phyloP scores from a whole-genome alignment of 2,329 filamentous ascomycete species.

The Fusarium tuaranense region DNA sequence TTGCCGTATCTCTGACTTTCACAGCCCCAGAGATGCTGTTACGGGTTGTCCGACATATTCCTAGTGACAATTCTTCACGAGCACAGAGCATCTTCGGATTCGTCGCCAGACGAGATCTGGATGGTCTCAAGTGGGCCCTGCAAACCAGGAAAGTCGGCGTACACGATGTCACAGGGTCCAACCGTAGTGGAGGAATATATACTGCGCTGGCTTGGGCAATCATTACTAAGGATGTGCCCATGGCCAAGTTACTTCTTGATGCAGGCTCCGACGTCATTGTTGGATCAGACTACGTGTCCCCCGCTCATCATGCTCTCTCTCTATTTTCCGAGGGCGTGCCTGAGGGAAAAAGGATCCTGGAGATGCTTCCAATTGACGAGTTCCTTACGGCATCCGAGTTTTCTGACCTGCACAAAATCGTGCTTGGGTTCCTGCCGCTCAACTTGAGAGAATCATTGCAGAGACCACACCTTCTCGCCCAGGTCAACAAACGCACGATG shows the following conservation, averaged over 20 bases:
- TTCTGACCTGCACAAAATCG: conserved; percentile 3
- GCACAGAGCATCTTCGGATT: background rate
- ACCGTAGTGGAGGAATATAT: background rate
- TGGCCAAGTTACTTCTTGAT: background rate
- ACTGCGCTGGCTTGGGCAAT: background rate
- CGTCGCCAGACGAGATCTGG: background rate
- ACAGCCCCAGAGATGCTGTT: background rate
- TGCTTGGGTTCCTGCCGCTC: conserved; percentile 1
- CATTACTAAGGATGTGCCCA: background rate
- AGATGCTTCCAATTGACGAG: background rate
- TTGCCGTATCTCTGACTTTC: background rate
- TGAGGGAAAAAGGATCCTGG: background rate
- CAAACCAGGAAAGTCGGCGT: background rate
- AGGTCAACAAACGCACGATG: conserved; percentile 2
- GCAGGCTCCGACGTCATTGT: background rate
- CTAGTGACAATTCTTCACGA: background rate
- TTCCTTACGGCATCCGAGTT: background rate
- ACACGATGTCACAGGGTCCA: background rate
- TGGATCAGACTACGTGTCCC: background rate
- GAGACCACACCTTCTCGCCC: background rate
- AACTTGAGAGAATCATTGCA: conserved; percentile 5
- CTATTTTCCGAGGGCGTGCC: background rate
- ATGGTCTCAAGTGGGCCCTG: background rate
- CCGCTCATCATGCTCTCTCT: background rate
- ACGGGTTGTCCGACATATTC: background rate